Conservation (phyloP, 805 yeast genomes). For the Zygosaccharomyces siamensis region DNA sequence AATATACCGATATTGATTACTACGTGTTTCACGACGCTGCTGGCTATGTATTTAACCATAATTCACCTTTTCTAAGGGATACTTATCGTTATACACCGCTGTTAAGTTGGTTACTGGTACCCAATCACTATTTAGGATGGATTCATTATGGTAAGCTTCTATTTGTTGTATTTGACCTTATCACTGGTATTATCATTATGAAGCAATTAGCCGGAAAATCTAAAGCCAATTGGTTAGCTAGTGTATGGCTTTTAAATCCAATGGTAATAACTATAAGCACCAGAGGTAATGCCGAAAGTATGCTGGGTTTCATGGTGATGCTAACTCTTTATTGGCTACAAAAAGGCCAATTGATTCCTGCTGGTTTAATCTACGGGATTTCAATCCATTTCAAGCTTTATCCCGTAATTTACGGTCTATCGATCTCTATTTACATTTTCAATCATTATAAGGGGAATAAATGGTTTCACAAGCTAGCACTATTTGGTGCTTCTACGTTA, state of each 20-base stretch:
- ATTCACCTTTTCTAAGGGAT: conserved; percentile 75
- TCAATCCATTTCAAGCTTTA: conserved; percentile 88
- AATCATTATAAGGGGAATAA: conserved; percentile 9
- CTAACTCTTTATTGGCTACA: conserved; percentile 47
- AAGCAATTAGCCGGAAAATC: conserved; percentile 29
- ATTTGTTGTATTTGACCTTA: conserved; percentile 71
- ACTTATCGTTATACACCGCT: conserved; percentile 94
- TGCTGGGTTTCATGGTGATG: conserved; percentile 74
- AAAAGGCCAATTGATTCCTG: conserved; percentile 25
- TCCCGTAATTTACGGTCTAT: conserved; percentile 76
- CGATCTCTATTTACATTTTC: conserved; percentile 48
- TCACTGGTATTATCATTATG: conserved; percentile 67
- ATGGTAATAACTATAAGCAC: conserved; percentile 92
- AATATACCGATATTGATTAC: conserved; percentile 93
- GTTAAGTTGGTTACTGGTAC: conserved; percentile 75
- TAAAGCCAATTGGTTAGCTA: conserved; percentile 37
- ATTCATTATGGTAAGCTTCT: conserved; percentile 73
- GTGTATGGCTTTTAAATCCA: conserved; percentile 88
- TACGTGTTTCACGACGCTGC: conserved; percentile 93
- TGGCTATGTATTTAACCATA: conserved; percentile 50
- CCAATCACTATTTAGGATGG: conserved; percentile 49
- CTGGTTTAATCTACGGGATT: conserved; percentile 59
- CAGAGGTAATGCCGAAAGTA: conserved; percentile 89
- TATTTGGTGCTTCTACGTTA: conserved; percentile 40
- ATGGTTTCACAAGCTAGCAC: conserved; percentile 34